These are phyloP conservation scores for Candida ponderosae DNA, from an alignment of 805 yeast genomes.

Conservation along the genomic window DNA sequence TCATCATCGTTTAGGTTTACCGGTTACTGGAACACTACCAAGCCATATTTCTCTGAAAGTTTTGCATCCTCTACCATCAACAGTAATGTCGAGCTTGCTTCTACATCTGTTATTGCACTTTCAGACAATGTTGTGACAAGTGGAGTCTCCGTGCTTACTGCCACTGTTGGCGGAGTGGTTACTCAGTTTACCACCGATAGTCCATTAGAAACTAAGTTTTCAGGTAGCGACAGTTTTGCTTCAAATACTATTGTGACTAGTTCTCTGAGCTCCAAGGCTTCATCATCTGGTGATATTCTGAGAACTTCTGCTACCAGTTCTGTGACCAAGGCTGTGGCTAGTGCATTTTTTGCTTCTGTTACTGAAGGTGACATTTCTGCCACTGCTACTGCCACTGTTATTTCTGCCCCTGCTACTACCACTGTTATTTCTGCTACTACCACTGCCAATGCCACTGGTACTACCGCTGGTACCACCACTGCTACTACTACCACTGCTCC, in stretches of 20 bases:
- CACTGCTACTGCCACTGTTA: conserved; percentile 5
- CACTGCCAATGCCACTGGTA: conserved; percentile 4
- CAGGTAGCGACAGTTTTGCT: too few species aligned
- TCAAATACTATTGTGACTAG: conserved; percentile 5
- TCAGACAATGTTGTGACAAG: too few species aligned
- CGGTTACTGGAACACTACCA: too few species aligned
- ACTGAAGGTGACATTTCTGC: conserved; percentile 17
- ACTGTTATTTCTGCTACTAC: conserved; percentile 5
- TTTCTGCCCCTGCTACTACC: conserved; percentile 6
- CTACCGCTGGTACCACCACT: conserved; percentile 3
- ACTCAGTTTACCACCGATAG: too few species aligned
- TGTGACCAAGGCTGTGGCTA: conserved; percentile 1
- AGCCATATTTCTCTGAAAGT: too few species aligned
- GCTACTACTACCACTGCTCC: conserved; percentile 1
- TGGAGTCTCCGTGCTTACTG: too few species aligned
- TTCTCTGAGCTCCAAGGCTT: not conserved
- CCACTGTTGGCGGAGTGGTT: too few species aligned
- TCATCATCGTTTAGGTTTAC: too few species aligned
- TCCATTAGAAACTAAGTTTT: too few species aligned
- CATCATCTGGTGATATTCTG: not conserved
- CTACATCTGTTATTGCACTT: too few species aligned
- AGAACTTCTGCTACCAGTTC: conserved; percentile 3
- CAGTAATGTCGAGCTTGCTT: too few species aligned
- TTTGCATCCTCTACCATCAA: too few species aligned
- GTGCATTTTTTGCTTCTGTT: not conserved